Evolutionary conservation across 2,329 filamentous ascomycete species (phyloP).

Genomic region (Xylariaceae sp.): DNA sequence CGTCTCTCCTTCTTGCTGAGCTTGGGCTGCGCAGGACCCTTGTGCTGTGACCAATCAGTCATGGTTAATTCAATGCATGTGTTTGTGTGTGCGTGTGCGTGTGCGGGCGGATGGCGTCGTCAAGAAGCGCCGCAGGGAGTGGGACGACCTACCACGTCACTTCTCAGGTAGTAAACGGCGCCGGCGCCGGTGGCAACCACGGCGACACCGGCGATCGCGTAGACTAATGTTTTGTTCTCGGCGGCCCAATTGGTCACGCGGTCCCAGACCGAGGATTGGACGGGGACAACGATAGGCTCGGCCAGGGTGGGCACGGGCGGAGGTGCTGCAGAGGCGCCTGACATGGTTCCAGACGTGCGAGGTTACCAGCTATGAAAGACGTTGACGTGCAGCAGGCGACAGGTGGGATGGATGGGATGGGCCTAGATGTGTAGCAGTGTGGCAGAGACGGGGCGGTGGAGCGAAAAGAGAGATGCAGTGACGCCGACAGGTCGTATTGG

Average conservation of each 20-base stretch:
- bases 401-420: background rate
- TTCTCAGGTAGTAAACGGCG: conserved; percentile 82
- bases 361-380: background rate
- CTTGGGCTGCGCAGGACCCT: conserved; percentile 54
- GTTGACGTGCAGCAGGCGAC: background rate
- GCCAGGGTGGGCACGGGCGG: conserved; percentile 45
- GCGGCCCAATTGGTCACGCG: conserved; percentile 86
- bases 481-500: background rate
- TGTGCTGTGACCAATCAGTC: conserved; percentile 34
- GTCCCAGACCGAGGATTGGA: conserved; percentile 71
- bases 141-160: conserved; percentile 45
- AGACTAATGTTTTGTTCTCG: conserved; percentile 92
- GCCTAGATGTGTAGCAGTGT: background rate
- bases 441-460: background rate
- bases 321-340: conserved; percentile 38
- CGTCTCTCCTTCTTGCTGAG: conserved; percentile 84
- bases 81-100: background rate
- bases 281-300: conserved; percentile 41
- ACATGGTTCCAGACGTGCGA: conserved; percentile 22
- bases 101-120: background rate
- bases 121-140: background rate
- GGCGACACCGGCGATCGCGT: conserved; percentile 92
- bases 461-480: background rate
- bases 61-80: conserved; percentile 9
- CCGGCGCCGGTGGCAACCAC: conserved; percentile 87